Conservation (phyloP, 768 basidiomycete genomes). For the Fistulinella prunicolor region DNA sequence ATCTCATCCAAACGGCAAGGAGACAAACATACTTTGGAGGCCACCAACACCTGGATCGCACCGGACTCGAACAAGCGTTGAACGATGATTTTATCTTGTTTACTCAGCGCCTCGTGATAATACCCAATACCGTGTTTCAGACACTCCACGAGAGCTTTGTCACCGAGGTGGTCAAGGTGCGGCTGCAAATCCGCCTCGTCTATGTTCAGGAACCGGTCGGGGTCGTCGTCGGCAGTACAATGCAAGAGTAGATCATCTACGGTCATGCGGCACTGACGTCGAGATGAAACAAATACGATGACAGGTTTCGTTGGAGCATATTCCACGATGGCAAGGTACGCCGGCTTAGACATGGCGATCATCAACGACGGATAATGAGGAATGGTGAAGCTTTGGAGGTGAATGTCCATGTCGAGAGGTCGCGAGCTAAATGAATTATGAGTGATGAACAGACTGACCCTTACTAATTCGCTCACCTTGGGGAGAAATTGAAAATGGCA, state of each 20-base stretch:
- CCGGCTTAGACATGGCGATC: constrained; percentile 99
- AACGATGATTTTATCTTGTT: constrained; percentile 92
- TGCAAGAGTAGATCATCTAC: constrained; percentile 90
- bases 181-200: constrained; percentile 79
- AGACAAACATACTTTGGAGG: constrained; percentile 68
- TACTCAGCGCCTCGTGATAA: constrained; percentile 90
- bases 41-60: constrained; percentile 91
- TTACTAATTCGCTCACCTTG: constrained; percentile 50
- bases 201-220: constrained; percentile 86
- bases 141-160: constrained; percentile 71
- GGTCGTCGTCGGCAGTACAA: constrained; percentile 82
- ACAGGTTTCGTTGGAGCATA: constrained; percentile 84
- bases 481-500: constrained; percentile 97
- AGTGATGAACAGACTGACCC: constrained; percentile 5
- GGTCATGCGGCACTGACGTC: constrained; percentile 91
- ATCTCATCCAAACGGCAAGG: neutral
- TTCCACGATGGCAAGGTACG: constrained; percentile 89
- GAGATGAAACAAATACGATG: constrained; percentile 88
- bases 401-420: constrained; percentile 96
- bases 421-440: constrained; percentile 60
- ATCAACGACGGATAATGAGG: constrained; percentile 99
- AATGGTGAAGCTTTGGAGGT: constrained; percentile 91
- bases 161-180: constrained; percentile 82
- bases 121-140: constrained; percentile 90
- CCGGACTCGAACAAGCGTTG: constrained; percentile 91